A percentile compares a stretch with the other conserved stretches of the same genome.
Evolutionary conservation across 208 protist genomes (phyloP).

Genomic region (Wallacemonas sp.): DNA sequence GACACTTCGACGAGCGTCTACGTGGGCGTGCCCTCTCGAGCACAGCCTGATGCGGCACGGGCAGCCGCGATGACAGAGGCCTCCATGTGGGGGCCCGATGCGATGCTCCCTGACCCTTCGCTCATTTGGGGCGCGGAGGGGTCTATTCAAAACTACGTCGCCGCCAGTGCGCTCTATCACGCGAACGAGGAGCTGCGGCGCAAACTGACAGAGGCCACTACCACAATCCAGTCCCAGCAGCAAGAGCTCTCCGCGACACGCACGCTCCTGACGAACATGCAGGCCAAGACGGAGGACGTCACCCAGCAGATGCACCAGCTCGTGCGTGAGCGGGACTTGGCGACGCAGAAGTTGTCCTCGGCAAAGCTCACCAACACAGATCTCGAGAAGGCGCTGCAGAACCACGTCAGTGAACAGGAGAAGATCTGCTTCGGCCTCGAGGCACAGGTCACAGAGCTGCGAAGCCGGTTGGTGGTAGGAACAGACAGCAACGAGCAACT

Average conservation of each 20-base stretch:
- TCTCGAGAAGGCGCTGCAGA: conserved; percentile 63
- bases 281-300: conserved; percentile 57
- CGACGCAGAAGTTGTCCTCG: conserved; percentile 60
- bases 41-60: conserved; percentile 31
- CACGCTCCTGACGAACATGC: conserved; percentile 27
- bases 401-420: conserved; percentile 59
- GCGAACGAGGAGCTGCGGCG: conserved; percentile 86
- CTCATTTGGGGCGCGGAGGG: conserved; percentile 90
- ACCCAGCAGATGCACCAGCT: conserved; percentile 82
- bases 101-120: conserved; percentile 68
- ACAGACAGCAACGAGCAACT: conserved; percentile 86
- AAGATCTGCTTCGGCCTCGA: conserved; percentile 69
- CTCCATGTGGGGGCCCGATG: conserved; percentile 32
- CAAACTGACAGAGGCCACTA: conserved; percentile 70
- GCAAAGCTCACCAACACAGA: conserved; percentile 47
- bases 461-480: conserved; percentile 69
- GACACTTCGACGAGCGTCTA: conserved; percentile 24
- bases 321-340: conserved; percentile 80
- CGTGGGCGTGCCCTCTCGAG: conserved; percentile 47
- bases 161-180: conserved; percentile 80
- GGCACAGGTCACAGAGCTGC: conserved; percentile 74
- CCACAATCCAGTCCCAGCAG: conserved; percentile 64
- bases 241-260: conserved; percentile 68
- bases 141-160: conserved; percentile 77
- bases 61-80: conserved; percentile 31